These are phyloP conservation scores for Aspergillus sp. DNA, from an alignment of 2,329 filamentous ascomycete species.

Conservation along the genomic window DNA sequence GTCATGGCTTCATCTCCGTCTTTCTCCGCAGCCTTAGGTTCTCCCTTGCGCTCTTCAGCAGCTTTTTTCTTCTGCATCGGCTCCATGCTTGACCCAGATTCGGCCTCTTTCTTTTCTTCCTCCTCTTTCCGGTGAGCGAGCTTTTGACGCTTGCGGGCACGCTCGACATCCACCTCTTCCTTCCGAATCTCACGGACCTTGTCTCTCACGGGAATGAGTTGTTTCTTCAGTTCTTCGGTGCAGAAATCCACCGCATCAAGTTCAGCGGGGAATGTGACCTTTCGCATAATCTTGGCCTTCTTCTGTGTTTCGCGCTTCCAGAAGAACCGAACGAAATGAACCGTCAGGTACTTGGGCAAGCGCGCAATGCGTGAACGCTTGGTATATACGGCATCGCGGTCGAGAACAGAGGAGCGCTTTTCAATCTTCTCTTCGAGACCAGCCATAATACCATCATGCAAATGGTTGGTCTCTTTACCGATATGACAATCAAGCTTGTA, in stretches of 20 bases:
- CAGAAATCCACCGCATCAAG: conserved; percentile 94
- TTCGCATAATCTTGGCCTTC: conserved; percentile 99
- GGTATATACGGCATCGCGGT: conserved; percentile 79
- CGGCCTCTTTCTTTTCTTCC: conserved; percentile 47
- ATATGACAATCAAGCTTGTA: conserved; percentile 97
- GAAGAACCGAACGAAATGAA: conserved; percentile 97
- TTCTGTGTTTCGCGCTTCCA: conserved; percentile 96
- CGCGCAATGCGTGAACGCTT: conserved; percentile 88
- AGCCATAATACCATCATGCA: conserved; percentile 82
- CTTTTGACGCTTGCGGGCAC: conserved; percentile 89
- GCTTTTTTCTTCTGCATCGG: conserved; percentile 53
- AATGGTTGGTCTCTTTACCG: conserved; percentile 79
- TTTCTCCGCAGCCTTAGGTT: conserved; percentile 52
- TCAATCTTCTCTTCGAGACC: conserved; percentile 86
- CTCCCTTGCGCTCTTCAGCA: conserved; percentile 53
- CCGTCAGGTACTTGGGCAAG: conserved; percentile 89
- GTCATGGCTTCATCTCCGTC: conserved; percentile 73
- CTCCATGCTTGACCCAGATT: conserved; percentile 34
- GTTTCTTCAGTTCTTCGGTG: conserved; percentile 80
- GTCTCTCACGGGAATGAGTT: conserved; percentile 88
- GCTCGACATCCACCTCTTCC: conserved; percentile 90
- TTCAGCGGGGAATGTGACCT: conserved; percentile 93
- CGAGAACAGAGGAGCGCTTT: conserved; percentile 78
- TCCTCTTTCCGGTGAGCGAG: conserved; percentile 59
- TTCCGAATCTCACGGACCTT: conserved; percentile 94